Evolutionary conservation across 106 monocot species (phyloP), one percentile per base, ranked within the genome.

Genomic region (Gastrodia elata): DNA sequence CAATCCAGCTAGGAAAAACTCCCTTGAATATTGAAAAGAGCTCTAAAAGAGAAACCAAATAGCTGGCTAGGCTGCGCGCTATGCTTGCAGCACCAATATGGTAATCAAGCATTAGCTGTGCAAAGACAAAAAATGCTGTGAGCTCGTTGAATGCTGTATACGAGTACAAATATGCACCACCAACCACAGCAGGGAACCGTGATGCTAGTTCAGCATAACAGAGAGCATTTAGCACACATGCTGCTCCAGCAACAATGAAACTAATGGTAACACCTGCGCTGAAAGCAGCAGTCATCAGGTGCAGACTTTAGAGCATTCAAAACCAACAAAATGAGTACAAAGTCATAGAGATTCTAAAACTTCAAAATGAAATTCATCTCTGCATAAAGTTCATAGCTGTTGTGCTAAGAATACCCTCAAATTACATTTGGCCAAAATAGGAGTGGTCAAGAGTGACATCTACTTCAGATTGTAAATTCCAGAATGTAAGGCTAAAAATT

Each of bases 71-170:
- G 75, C 97, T 98, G 38, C 97, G 80, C 5, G 93, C 93, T 64
- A 98, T 93, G 81, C 97, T 98, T n/a, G 97, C 93, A 11, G 97
- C 90, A 2, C 97, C 93, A 71, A 98, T 93, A 79, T 98, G 97
- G 72, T 98, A 93, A 65, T 98, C 97, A 30, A 98, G 58, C 97
- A 97, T 97, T 42, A 97, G 72, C 77, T 97, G 97, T 18, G 84
- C 58, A 81, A 97, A 97, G 68, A 97, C 97, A 40, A 97, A 83
- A 80, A 97, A 97, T 6, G 92, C 97, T 14, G 88, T 91, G 37
- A 97, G 81, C 81, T 93, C 97, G 59, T 93, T 93, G 39, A 98
- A 98, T 69, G 97, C 90, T 38, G 97, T 70, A 68, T 98, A 98
- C 1, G 93, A 75, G 73, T 98, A 98, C 42, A 98, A 58, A 83